Conservation (phyloP, 2,329 filamentous ascomycete genomes). For the Mycosphaerella arachidis region DNA sequence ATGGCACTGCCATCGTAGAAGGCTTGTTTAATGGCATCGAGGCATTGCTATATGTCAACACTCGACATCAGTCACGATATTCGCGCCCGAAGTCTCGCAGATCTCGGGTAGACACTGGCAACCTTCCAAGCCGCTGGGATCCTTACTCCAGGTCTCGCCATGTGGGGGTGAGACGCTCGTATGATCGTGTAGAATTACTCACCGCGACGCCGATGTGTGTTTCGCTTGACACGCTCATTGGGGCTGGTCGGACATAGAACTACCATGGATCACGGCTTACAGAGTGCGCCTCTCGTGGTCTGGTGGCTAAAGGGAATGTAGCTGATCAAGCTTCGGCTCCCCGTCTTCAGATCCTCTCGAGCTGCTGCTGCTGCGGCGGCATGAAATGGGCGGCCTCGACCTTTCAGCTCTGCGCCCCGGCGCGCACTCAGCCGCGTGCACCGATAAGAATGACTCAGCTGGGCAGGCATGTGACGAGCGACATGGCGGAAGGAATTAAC, state of each 20-base stretch:
- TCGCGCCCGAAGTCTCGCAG: background rate
- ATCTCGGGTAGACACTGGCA: background rate
- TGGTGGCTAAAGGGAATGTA: background rate
- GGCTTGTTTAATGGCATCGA: slow-evolving; percentile 25
- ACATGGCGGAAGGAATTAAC: background rate
- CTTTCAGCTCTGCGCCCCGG: background rate
- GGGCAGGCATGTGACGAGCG: slow-evolving; percentile 2
- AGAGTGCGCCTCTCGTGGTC: slow-evolving; percentile 2
- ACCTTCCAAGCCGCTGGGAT: slow-evolving; percentile 2
- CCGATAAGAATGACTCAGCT: background rate
- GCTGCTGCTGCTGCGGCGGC: background rate
- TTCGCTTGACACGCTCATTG: slow-evolving; percentile 13
- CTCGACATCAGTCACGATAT: slow-evolving; percentile 3
- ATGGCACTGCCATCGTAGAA: slow-evolving; percentile 30
- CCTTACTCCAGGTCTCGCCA: background rate
- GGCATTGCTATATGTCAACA: slow-evolving; percentile 19
- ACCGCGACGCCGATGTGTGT: slow-evolving; percentile 18
- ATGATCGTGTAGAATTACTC: slow-evolving; percentile 3
- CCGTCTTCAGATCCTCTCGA: background rate
- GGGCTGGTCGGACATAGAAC: background rate
- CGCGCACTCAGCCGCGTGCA: background rate
- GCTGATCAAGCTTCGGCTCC: slow-evolving; percentile 1
- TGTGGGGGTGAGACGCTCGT: background rate
- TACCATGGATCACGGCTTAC: background rate
- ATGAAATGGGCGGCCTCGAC: background rate